Evolutionary conservation across 129 eudicot genomes (phyloP), one percentile per base, ranked within the genome.

Genomic region (Pulicaria dysenterica): DNA sequence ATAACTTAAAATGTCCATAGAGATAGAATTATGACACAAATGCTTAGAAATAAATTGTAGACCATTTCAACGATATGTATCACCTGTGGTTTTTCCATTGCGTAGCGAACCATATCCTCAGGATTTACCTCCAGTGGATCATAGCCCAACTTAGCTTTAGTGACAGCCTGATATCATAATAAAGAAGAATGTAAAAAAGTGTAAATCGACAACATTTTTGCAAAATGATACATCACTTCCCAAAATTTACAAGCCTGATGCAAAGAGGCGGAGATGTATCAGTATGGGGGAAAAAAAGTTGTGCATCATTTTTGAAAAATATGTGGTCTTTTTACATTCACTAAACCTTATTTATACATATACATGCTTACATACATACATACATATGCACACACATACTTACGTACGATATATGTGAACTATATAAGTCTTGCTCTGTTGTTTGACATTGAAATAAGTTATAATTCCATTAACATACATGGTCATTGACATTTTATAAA

Each of bases 71-170:
- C 45, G 54, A 11, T n/a, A 3, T 68, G 68, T 78, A 65, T 83
- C 31, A 95, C 99, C 97, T 95, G 99, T 39, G 99, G 99, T 70
- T 64, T 85, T 75, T 95, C 97, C 87, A 64, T 95, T 10, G 99
- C 99, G 49, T 75, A 95, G 37, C 96, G 91, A 85, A 95, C 99
- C 99, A 95, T 95, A 78, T 95, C 99, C 81, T 95, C 99, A 5
- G 99, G 99, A 79, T 95, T 95, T 77, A 95, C 99, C 81, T 94
- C 99, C 80, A 94, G 58, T 9, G 99, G 99, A 70, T 94, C 97
- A 73, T 94, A 94, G 17, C 99, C 99, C 86, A 94, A 74, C 75
- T 94, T 94, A 24, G 96, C 97, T 80, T 90, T 94, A 42, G 99
- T 94, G 73, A 94, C 99, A 81, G 99, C 96, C 99, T 94, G 75